Percentiles rank a stretch among this genome's conserved stretches.
These are phyloP conservation scores for Yarrowia phangngaensis DNA, from an alignment of 805 yeast genomes.

Conservation along the genomic window DNA sequence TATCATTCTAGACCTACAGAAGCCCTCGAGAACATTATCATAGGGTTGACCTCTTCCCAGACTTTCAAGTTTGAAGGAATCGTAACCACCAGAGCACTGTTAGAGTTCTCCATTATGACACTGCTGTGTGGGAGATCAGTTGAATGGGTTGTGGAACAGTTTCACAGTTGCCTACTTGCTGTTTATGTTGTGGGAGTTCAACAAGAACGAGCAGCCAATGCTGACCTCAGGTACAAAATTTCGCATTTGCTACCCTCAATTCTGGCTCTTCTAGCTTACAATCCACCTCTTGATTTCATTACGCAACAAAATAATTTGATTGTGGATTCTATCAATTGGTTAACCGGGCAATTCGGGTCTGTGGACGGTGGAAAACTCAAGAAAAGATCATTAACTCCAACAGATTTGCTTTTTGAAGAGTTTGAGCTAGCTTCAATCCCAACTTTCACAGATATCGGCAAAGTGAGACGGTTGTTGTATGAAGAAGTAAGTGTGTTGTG, in stretches of 20 bases:
- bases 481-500: background rate
- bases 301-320: background rate
- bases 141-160: background rate
- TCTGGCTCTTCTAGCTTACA: background rate
- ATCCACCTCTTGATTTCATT: conserved; percentile 1
- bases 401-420: conserved; percentile 12
- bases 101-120: conserved; percentile 1
- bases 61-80: background rate
- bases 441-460: background rate
- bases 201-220: no score
- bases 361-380: background rate
- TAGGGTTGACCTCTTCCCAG: background rate
- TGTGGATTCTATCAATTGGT: background rate
- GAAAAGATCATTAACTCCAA: background rate
- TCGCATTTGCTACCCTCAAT: background rate
- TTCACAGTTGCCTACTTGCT: background rate
- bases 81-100: background rate
- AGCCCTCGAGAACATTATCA: background rate
- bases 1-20: background rate
- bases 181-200: no score
- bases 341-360: background rate
- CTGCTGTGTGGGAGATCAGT: background rate
- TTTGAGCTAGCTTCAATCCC: conserved; percentile 1
- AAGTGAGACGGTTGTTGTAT: background rate
- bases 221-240: background rate